Evolutionary conservation across 1,284 basidiomycete genomes (phyloP).

Genomic region (Irpex sp.): DNA sequence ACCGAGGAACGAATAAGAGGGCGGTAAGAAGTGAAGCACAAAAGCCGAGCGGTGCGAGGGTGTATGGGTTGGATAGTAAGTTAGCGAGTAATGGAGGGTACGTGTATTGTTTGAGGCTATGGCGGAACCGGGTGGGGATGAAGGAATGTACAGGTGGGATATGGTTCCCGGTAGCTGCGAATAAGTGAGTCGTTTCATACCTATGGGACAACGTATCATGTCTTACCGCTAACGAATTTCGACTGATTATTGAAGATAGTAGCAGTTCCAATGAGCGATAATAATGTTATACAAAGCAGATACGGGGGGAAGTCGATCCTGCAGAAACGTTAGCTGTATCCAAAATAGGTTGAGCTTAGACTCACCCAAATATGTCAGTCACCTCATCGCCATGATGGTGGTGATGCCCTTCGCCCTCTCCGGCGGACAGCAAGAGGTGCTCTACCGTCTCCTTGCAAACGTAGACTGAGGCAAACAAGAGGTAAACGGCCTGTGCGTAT

Average conservation of each 20-base stretch:
- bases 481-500: constrained; percentile 87
- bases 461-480: constrained; percentile 89
- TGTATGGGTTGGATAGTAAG: constrained; percentile 50
- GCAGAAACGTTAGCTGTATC: background rate
- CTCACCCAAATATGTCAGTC: constrained; percentile 38
- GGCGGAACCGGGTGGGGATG: constrained; percentile 39
- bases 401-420: constrained; percentile 63
- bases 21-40: constrained; percentile 40
- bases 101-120: constrained; percentile 28
- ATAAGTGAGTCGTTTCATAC: background rate
- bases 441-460: constrained; percentile 93
- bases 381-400: constrained; percentile 52
- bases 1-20: constrained; percentile 47
- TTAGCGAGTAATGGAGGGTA: constrained; percentile 33
- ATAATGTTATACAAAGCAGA: constrained; percentile 54
- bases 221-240: constrained; percentile 64
- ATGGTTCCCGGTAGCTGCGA: constrained; percentile 48
- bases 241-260: constrained; percentile 62
- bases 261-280: constrained; percentile 52
- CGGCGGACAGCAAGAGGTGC: constrained; percentile 67
- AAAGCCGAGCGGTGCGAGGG: constrained; percentile 40
- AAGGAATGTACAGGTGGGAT: constrained; percentile 46
- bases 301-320: constrained; percentile 72
- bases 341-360: background rate
- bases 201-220: constrained; percentile 11